These are phyloP conservation scores for Cladosporium austrohemisphaericum DNA, from an alignment of 2,329 filamentous ascomycete species.

Conservation along the genomic window DNA sequence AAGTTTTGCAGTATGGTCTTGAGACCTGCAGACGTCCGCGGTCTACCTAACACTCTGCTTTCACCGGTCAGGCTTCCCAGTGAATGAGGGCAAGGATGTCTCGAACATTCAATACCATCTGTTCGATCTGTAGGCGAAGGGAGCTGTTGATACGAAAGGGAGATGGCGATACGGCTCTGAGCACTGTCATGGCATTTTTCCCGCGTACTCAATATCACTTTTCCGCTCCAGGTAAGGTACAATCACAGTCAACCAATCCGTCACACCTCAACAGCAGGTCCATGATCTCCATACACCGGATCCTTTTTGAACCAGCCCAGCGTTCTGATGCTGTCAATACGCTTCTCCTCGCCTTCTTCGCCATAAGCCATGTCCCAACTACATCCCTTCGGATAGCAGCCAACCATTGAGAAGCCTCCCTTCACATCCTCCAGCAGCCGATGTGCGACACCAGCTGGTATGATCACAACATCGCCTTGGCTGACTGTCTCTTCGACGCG, in stretches of 20 bases:
- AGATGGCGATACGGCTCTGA: too few species aligned
- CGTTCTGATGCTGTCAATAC: slow-evolving; percentile 46
- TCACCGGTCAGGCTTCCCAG: too few species aligned
- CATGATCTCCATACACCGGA: slow-evolving; percentile 56
- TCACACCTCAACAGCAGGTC: slow-evolving; percentile 46
- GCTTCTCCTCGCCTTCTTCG: slow-evolving; percentile 51
- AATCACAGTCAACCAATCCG: not conserved
- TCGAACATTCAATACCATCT: too few species aligned
- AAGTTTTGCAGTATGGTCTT: too few species aligned
- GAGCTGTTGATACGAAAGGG: too few species aligned
- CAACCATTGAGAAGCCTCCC: slow-evolving; percentile 62
- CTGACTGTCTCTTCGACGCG: slow-evolving; percentile 54
- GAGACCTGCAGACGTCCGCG: too few species aligned
- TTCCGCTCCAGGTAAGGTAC: too few species aligned
- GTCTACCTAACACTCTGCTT: too few species aligned
- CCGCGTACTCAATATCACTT: too few species aligned
- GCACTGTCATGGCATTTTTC: too few species aligned
- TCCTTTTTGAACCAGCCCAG: slow-evolving; percentile 58
- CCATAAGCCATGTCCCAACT: slow-evolving; percentile 73
- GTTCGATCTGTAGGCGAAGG: too few species aligned
- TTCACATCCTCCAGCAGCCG: slow-evolving; percentile 55
- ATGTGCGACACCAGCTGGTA: slow-evolving; percentile 65
- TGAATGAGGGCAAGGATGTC: too few species aligned
- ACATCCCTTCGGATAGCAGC: slow-evolving; percentile 56
- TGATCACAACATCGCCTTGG: slow-evolving; percentile 60